These are phyloP conservation scores for Xylaria palmicola DNA, from an alignment of 495 filamentous ascomycete genomes.

Conservation along the genomic window DNA sequence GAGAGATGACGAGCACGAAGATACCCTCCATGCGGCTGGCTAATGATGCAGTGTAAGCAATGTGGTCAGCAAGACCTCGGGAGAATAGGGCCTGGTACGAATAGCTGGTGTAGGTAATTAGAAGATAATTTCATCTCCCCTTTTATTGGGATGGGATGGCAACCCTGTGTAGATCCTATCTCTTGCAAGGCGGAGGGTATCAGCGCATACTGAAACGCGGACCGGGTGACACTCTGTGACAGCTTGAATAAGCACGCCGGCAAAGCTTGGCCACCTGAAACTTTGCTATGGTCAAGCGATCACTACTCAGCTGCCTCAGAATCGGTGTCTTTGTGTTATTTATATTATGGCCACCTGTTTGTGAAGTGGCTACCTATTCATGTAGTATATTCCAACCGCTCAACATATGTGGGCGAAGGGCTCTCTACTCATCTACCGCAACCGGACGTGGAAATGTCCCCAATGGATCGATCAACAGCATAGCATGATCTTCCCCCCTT, in stretches of 20 bases:
- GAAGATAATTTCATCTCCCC: too few relatives aligned
- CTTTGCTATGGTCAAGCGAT: not conserved
- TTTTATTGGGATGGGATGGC: not conserved
- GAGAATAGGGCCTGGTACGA: too few relatives aligned
- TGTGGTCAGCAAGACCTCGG: too few relatives aligned
- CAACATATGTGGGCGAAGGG: not conserved
- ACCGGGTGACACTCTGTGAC: not conserved
- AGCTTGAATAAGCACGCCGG: not conserved
- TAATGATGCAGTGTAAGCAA: not conserved
- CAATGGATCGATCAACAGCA: slow-evolving; percentile 4
- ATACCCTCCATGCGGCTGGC: not conserved
- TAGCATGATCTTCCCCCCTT: slow-evolving; percentile 9
- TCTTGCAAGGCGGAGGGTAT: not conserved
- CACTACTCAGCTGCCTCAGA: not conserved
- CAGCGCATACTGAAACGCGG: slow-evolving; percentile 10
- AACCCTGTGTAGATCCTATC: not conserved
- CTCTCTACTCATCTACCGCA: slow-evolving; percentile 8
- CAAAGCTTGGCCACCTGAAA: slow-evolving; percentile 1
- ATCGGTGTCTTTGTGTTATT: not conserved
- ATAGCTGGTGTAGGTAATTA: too few relatives aligned
- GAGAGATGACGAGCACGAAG: not conserved
- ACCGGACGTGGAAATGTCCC: not conserved
- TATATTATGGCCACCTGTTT: slow-evolving; percentile 8
- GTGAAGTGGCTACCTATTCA: not conserved
- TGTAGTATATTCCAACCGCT: slow-evolving; percentile 2